phyloP scores from a whole-genome alignment of 73 alveolate genomes.

The Tetrahymena thermophila region DNA sequence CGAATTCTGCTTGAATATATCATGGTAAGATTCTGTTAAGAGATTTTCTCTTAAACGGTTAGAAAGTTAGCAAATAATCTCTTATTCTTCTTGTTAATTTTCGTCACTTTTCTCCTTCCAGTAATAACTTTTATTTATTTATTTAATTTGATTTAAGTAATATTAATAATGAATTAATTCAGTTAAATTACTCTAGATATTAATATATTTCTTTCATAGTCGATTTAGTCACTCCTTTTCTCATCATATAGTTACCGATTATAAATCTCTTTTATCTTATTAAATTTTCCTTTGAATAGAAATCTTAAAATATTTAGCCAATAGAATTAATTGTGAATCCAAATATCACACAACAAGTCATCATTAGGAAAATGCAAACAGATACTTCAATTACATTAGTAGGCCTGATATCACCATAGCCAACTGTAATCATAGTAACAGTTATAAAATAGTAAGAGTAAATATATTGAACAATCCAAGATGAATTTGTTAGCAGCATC shows the following conservation, averaged over 20 bases:
- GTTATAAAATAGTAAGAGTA: slow-evolving; percentile 27
- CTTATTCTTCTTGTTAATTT: slow-evolving; percentile 18
- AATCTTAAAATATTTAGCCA: slow-evolving; percentile 3
- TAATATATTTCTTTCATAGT: slow-evolving; percentile 2
- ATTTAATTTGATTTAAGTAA: background rate
- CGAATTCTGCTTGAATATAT: background rate
- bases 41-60: slow-evolving; percentile 21
- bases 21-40: background rate
- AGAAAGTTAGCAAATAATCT: slow-evolving; percentile 6
- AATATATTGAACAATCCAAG: background rate
- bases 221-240: slow-evolving; percentile 12
- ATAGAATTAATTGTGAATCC: slow-evolving; percentile 18
- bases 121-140: background rate
- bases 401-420: slow-evolving; percentile 28
- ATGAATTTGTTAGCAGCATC: background rate
- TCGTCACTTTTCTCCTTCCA: slow-evolving; percentile 19
- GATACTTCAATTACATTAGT: slow-evolving; percentile 4
- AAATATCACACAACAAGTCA: slow-evolving; percentile 23
- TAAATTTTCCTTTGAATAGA: background rate
- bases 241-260: slow-evolving; percentile 32
- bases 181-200: slow-evolving; percentile 1
- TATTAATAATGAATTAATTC: background rate
- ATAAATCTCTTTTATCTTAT: slow-evolving; percentile 6
- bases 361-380: slow-evolving; percentile 9
- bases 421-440: slow-evolving; percentile 34